These are phyloP conservation scores for Ceratocystiopsis minuta DNA, from an alignment of 2,329 filamentous ascomycete genomes.

Conservation along the genomic window DNA sequence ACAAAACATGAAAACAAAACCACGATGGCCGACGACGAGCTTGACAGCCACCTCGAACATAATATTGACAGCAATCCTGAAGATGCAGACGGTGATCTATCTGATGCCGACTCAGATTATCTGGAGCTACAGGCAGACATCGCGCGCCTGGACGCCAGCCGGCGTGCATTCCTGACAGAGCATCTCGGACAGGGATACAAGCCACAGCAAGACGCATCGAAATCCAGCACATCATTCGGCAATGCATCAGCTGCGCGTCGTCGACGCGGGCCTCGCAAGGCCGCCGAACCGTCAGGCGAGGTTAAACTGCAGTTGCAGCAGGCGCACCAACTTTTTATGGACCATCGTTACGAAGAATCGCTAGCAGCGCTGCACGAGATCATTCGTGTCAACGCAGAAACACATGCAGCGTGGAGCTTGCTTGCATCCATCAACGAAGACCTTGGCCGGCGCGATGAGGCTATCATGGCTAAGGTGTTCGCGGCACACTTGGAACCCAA, in stretches of 20 bases:
- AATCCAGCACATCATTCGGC: no score
- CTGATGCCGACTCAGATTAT: constrained; percentile 24
- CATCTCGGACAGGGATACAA: constrained; percentile 11
- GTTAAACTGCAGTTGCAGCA: constrained; percentile 49
- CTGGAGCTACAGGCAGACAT: constrained; percentile 21
- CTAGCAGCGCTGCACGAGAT: constrained; percentile 41
- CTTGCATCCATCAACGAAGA: constrained; percentile 44
- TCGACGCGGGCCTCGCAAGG: constrained; percentile 33
- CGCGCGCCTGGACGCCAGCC: constrained; percentile 19
- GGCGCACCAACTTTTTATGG: constrained; percentile 51
- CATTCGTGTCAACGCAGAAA: constrained; percentile 51
- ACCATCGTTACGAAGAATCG: constrained; percentile 40
- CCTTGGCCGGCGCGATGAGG: constrained; percentile 36
- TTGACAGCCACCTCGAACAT: no score
- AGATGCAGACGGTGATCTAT: constrained; percentile 12
- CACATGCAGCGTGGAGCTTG: constrained; percentile 45
- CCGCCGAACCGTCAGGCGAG: constrained; percentile 50
- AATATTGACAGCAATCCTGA: constrained; percentile 1
- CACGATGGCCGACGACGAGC: no score
- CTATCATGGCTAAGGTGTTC: constrained; percentile 40
- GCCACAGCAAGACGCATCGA: no score
- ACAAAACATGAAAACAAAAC: no score
- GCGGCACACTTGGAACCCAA: constrained; percentile 46
- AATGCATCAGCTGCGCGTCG: constrained; percentile 2
- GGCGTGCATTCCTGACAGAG: constrained; percentile 17